A percentile compares a stretch with the other conserved stretches of the same genome.
Evolutionary conservation across 1,284 basidiomycete species (phyloP).

Genomic region (Malassezia globosa): DNA sequence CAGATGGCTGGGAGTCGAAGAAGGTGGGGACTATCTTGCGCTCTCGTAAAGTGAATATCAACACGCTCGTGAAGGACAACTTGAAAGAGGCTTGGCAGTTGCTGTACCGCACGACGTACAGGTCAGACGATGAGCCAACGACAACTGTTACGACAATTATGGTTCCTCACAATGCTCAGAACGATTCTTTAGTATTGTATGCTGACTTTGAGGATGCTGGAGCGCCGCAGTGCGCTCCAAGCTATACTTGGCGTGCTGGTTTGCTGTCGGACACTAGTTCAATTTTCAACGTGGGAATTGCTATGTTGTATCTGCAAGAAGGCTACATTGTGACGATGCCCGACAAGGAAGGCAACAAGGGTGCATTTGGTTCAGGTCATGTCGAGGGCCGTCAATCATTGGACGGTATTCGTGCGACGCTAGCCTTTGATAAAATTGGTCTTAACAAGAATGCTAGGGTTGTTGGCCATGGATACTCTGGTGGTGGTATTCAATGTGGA

Average conservation of each 20-base stretch:
- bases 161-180: constrained; percentile 21
- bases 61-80: neutral
- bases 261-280: neutral
- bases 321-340: constrained; percentile 29
- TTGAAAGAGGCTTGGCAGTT: constrained; percentile 24
- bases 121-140: neutral
- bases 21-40: constrained; percentile 25
- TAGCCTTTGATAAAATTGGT: constrained; percentile 21
- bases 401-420: constrained; percentile 29
- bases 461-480: constrained; percentile 33
- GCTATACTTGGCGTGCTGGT: constrained; percentile 20
- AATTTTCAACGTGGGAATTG: neutral
- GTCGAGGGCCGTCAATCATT: constrained; percentile 27
- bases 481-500: constrained; percentile 34
- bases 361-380: constrained; percentile 30
- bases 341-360: constrained; percentile 33
- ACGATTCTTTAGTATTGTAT: constrained; percentile 24
- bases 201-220: constrained; percentile 22
- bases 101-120: constrained; percentile 21
- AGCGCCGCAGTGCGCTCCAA: constrained; percentile 26
- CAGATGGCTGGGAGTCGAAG: constrained; percentile 11
- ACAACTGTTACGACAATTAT: constrained; percentile 25
- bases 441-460: constrained; percentile 21
- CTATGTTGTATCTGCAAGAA: neutral
- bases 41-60: constrained; percentile 21